Evolutionary conservation across 176 grass and related monocot genomes (phyloP), one percentile per base, ranked within the genome.

Genomic region (Tuctoria greenei): DNA sequence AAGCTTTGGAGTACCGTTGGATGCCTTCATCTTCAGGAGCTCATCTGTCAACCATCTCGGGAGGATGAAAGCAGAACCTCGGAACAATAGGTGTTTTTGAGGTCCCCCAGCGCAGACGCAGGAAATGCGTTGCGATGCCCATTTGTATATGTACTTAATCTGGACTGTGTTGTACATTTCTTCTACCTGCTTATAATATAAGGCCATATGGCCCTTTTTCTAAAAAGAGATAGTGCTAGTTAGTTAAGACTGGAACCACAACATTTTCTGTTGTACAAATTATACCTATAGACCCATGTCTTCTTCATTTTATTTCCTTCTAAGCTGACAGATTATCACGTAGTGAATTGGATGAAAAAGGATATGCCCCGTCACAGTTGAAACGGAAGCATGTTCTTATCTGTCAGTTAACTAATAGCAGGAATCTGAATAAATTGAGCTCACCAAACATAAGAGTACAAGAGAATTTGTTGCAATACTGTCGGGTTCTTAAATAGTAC

Each of bases 361-460:
- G 66, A 78, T 77, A 21, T 82, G 15, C 21, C 50, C 11, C 63
- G 51, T 16, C 6, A 42, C 25, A 77, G 44, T 23, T 31, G 0
- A 67, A 58, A 58, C 59, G 39, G 17, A 40, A 66, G 38, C 39
- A 82, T 46, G 37, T n/a, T 28, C 46, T 66, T 20, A 67, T 25
- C 8, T 74, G n/a, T 21, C 75, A 69, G 63, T 38, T 63, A 67
- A 62, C 34, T 56, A 79, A 28, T 62, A 69, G 24, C 6, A 60
- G 46, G 13, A 6, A 63, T 39, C 31, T 55, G 63, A 83, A 83
- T 39, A 83, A 88, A 63, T 46, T 64, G n/a, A 58, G 20, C 37
- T 74, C 43, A 75, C 36, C 75, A 88, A 83, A 88, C 62, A 64
- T 62, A 44, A 78, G 41, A 26, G 34, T 54, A 43, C 56, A 64